phyloP scores from a whole-genome alignment of 2,329 filamentous ascomycete genomes.

The Alternaria dauci region DNA sequence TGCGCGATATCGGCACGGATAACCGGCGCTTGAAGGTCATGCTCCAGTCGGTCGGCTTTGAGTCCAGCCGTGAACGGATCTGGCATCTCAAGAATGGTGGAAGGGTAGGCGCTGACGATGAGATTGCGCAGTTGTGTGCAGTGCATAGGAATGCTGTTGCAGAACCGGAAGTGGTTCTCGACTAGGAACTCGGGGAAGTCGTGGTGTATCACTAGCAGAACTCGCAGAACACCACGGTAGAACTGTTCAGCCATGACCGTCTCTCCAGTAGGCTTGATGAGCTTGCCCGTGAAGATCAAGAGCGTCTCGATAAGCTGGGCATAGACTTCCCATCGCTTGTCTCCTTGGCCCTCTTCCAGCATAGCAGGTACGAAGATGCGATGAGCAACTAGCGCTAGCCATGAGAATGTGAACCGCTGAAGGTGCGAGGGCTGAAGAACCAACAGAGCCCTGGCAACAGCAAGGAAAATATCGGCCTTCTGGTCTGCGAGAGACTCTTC shows the following conservation, averaged over 20 bases:
- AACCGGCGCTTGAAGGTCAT: constrained; percentile 72
- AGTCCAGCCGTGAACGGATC: constrained; percentile 77
- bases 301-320: constrained; percentile 76
- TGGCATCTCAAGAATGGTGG: constrained; percentile 73
- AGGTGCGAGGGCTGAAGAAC: constrained; percentile 79
- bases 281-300: constrained; percentile 77
- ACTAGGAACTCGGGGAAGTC: constrained; percentile 94
- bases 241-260: constrained; percentile 78
- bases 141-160: constrained; percentile 80
- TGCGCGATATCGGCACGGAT: constrained; percentile 69
- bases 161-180: constrained; percentile 84
- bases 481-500: constrained; percentile 57
- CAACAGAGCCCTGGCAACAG: constrained; percentile 74
- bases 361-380: constrained; percentile 83
- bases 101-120: constrained; percentile 81
- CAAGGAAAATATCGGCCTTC: constrained; percentile 73
- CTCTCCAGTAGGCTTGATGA: constrained; percentile 77
- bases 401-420: constrained; percentile 84
- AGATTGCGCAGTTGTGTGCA: constrained; percentile 90
- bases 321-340: constrained; percentile 76
- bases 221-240: constrained; percentile 82
- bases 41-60: constrained; percentile 79
- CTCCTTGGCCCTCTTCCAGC: constrained; percentile 67
- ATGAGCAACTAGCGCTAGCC: constrained; percentile 84
- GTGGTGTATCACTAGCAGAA: constrained; percentile 86